These are phyloP conservation scores for Cyberlindnera sargentensis DNA, from an alignment of 805 yeast species.

Conservation along the genomic window DNA sequence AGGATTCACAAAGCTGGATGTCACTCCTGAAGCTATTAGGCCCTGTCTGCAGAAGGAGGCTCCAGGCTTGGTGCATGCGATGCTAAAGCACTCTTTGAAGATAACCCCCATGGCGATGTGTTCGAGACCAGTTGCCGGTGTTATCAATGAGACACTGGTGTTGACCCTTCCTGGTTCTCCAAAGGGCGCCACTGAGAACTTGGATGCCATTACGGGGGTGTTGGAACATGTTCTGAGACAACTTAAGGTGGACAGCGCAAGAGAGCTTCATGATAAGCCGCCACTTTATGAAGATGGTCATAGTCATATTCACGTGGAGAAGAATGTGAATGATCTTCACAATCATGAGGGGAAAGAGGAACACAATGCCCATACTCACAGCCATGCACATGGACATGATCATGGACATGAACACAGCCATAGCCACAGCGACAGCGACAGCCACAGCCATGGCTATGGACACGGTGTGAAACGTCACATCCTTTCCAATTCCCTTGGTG, in stretches of 20 bases:
- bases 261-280: constrained; percentile 30
- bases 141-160: constrained; percentile 29
- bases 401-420: no score
- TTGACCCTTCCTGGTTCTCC: constrained; percentile 49
- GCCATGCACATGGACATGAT: constrained; percentile 3
- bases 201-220: constrained; percentile 30
- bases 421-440: no score
- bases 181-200: constrained; percentile 39
- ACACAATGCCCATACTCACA: neutral
- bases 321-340: neutral
- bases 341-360: neutral
- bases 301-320: constrained; percentile 8
- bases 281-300: constrained; percentile 3
- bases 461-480: constrained; percentile 32
- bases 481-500: constrained; percentile 28
- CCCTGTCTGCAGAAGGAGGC: constrained; percentile 37
- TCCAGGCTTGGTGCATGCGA: constrained; percentile 42
- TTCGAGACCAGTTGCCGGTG: constrained; percentile 46
- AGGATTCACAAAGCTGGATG: constrained; percentile 39
- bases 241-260: constrained; percentile 27
- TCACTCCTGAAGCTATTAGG: constrained; percentile 44
- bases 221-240: constrained; percentile 40
- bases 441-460: neutral
- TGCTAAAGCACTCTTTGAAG: constrained; percentile 36
- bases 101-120: constrained; percentile 42